phyloP scores from a whole-genome alignment of 1,284 basidiomycete genomes.

The Coniophora puteana region DNA sequence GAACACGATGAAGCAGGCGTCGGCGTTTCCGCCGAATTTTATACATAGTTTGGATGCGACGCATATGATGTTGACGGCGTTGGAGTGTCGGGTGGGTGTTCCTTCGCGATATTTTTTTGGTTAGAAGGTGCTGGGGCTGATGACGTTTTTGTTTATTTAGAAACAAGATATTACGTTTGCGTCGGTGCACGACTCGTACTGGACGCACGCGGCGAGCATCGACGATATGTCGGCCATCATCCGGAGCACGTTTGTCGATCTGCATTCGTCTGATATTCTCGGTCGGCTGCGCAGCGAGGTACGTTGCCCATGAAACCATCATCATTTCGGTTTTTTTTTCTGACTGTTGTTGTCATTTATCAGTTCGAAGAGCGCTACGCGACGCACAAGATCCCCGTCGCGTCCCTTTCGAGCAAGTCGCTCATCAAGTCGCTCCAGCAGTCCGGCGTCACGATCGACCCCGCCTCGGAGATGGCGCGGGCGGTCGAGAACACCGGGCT shows the following conservation, averaged over 20 bases:
- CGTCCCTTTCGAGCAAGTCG: conserved; percentile 36
- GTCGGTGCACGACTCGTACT: conserved; percentile 98
- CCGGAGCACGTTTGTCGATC: conserved; percentile 89
- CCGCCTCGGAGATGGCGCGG: conserved; percentile 36
- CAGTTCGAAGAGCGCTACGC: conserved; percentile 81
- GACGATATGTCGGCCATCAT: conserved; percentile 90
- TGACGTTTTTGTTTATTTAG: conserved; percentile 38
- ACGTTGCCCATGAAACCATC: conserved; percentile 12
- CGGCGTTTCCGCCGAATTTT: conserved; percentile 98
- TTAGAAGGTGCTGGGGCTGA: conserved; percentile 9
- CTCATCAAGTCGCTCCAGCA: conserved; percentile 35
- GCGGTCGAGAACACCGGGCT: conserved; percentile 31
- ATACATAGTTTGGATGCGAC: conserved; percentile 98
- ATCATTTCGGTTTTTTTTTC: neutral
- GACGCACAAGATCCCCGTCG: conserved; percentile 69
- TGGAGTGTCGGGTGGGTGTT: conserved; percentile 73
- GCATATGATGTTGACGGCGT: conserved; percentile 98
- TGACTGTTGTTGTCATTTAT: conserved; percentile 1
- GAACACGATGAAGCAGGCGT: conserved; percentile 84
- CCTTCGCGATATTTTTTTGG: neutral
- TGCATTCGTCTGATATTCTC: conserved; percentile 88
- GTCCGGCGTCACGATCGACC: conserved; percentile 41
- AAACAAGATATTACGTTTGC: conserved; percentile 80
- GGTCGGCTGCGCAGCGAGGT: conserved; percentile 58
- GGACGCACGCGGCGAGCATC: conserved; percentile 91